Conservation (phyloP, 768 basidiomycete genomes). For the Boletus sp. region DNA sequence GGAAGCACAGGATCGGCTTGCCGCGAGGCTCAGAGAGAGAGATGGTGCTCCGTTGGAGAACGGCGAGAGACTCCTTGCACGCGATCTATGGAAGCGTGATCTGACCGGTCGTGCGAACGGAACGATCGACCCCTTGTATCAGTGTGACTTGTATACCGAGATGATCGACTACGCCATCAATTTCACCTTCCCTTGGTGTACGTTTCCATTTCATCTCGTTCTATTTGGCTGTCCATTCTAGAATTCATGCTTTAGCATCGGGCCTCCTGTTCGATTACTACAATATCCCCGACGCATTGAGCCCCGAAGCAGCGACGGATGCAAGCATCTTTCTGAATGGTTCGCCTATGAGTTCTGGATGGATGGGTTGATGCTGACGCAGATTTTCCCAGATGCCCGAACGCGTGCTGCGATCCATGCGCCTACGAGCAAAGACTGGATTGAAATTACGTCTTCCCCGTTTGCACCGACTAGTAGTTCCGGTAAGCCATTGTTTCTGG, state of each 20-base stretch:
- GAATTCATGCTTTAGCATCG: conserved; percentile 1
- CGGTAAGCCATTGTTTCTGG: conserved; percentile 11
- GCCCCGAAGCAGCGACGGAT: conserved; percentile 30
- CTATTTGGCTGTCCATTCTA: background rate
- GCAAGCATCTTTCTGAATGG: too few relatives aligned
- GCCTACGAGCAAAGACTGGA: conserved; percentile 37
- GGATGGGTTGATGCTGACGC: background rate
- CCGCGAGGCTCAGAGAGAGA: background rate
- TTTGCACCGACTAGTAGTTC: conserved; percentile 11
- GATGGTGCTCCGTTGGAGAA: conserved; percentile 19
- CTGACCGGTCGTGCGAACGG: conserved; percentile 49
- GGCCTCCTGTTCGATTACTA: conserved; percentile 42
- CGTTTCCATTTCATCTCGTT: conserved; percentile 3
- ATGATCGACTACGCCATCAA: conserved; percentile 69
- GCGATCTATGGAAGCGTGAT: conserved; percentile 42
- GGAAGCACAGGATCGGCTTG: conserved; percentile 11
- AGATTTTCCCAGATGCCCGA: background rate
- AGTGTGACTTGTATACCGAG: conserved; percentile 58
- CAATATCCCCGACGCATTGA: conserved; percentile 40
- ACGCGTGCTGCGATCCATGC: background rate
- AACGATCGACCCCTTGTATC: conserved; percentile 58
- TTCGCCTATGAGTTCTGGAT: conserved; percentile 1
- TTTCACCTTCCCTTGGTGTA: conserved; percentile 62
- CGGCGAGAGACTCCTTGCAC: conserved; percentile 18
- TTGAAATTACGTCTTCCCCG: conserved; percentile 19